These are phyloP conservation scores for Myotisia sp. DNA, from an alignment of 2,329 filamentous ascomycete genomes.

Conservation along the genomic window DNA sequence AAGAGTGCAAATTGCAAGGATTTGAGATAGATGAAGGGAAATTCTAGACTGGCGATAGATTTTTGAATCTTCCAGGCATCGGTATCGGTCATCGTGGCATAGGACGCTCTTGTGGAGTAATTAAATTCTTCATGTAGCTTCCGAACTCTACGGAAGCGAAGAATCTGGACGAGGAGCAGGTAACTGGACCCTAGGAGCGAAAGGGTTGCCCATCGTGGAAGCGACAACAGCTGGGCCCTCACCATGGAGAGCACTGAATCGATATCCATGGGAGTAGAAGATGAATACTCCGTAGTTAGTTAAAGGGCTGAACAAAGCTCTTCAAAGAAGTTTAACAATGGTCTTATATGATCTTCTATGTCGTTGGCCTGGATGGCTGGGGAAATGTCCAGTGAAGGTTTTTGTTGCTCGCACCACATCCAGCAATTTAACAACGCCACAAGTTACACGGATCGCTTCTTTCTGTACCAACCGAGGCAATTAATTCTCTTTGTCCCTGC, in stretches of 20 bases:
- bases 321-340: no score
- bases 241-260: background rate
- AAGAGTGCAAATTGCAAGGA: conserved; percentile 47
- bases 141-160: conserved; percentile 29
- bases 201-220: conserved; percentile 1
- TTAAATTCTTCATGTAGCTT: conserved; percentile 29
- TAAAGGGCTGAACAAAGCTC: no score
- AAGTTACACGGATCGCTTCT: no score
- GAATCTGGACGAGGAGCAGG: conserved; percentile 19
- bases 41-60: conserved; percentile 38
- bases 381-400: no score
- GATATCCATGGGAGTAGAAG: background rate
- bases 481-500: no score
- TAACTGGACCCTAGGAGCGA: conserved; percentile 17
- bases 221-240: conserved; percentile 1
- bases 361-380: no score
- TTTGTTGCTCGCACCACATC: no score
- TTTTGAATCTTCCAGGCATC: conserved; percentile 39
- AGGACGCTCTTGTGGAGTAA: conserved; percentile 32
- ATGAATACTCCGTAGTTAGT: no score
- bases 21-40: conserved; percentile 39
- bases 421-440: no score
- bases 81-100: conserved; percentile 40
- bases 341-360: no score
- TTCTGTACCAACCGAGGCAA: no score